These are phyloP conservation scores for Hydrangea macrophylla DNA, from an alignment of 148 eudicot genomes.

Conservation along the genomic window DNA sequence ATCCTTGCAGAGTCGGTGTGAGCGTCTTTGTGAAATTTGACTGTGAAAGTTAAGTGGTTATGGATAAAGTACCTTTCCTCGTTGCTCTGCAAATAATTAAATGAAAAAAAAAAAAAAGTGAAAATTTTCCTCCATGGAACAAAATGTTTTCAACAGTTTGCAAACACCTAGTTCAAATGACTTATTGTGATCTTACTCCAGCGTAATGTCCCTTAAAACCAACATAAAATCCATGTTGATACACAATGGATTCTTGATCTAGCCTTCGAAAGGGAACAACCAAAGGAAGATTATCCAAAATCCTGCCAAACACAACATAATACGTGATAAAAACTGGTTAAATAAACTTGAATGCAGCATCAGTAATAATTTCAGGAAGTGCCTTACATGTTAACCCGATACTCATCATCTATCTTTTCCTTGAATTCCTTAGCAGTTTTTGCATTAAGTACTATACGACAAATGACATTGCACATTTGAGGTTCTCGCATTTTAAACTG, in stretches of 20 bases:
- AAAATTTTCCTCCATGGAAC: not conserved
- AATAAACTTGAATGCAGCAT: not conserved
- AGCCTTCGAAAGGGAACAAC: slow-evolving; percentile 44
- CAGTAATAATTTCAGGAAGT: not conserved
- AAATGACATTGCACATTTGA: slow-evolving; percentile 37
- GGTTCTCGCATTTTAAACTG: slow-evolving; percentile 53
- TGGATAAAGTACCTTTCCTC: slow-evolving; percentile 39
- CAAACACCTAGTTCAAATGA: not conserved
- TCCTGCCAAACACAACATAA: slow-evolving; percentile 30
- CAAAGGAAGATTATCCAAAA: slow-evolving; percentile 56
- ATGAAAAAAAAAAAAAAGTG: not conserved
- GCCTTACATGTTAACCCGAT: slow-evolving; percentile 47
- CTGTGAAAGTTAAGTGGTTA: slow-evolving; percentile 44
- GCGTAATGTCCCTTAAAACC: slow-evolving; percentile 46
- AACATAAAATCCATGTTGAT: slow-evolving; percentile 45
- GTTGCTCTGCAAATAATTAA: slow-evolving; percentile 33
- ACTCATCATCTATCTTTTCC: slow-evolving; percentile 44
- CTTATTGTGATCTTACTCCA: slow-evolving; percentile 35
- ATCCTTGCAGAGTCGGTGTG: slow-evolving; percentile 39
- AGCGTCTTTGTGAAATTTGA: slow-evolving; percentile 39
- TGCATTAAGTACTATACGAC: slow-evolving; percentile 30
- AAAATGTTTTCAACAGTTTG: not conserved
- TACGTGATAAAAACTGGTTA: not conserved
- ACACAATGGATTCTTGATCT: slow-evolving; percentile 35
- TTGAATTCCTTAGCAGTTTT: slow-evolving; percentile 38